phyloP scores from a whole-genome alignment of 1,139 yeast species.

The Blastobotrys apis region DNA sequence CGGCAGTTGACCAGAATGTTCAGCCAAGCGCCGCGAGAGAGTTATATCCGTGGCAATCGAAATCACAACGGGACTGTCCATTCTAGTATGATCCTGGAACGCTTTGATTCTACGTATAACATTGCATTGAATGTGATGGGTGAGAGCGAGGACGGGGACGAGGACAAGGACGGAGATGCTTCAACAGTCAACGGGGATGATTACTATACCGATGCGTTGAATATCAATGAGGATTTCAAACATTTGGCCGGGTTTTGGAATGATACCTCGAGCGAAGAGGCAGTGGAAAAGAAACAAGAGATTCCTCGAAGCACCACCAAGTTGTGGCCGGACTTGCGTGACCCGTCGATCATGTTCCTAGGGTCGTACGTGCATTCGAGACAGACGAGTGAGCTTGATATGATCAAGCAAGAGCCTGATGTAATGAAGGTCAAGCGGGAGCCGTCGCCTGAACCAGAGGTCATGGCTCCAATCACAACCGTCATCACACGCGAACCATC shows the following conservation, averaged over 20 bases:
- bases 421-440: neutral
- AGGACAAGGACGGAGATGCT: too few species aligned
- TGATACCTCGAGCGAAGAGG: conserved; percentile 17
- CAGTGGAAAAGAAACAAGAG: neutral
- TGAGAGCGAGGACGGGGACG: too few species aligned
- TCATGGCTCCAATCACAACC: too few species aligned
- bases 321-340: conserved; percentile 24
- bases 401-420: conserved; percentile 9
- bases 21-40: conserved; percentile 1
- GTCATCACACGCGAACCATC: neutral
- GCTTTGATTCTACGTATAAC: conserved; percentile 2
- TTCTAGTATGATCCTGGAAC: conserved; percentile 4
- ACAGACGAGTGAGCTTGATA: conserved; percentile 12
- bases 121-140: neutral
- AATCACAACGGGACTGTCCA: neutral
- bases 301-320: conserved; percentile 2
- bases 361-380: conserved; percentile 30
- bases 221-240: conserved; percentile 31
- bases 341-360: conserved; percentile 31
- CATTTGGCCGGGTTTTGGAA: conserved; percentile 34
- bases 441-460: neutral
- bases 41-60: neutral
- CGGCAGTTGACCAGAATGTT: conserved; percentile 8
- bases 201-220: conserved; percentile 17
- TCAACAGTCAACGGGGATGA: conserved; percentile 8